Conservation (phyloP, 805 yeast genomes). For the Schizosaccharomyces japonicus region DNA sequence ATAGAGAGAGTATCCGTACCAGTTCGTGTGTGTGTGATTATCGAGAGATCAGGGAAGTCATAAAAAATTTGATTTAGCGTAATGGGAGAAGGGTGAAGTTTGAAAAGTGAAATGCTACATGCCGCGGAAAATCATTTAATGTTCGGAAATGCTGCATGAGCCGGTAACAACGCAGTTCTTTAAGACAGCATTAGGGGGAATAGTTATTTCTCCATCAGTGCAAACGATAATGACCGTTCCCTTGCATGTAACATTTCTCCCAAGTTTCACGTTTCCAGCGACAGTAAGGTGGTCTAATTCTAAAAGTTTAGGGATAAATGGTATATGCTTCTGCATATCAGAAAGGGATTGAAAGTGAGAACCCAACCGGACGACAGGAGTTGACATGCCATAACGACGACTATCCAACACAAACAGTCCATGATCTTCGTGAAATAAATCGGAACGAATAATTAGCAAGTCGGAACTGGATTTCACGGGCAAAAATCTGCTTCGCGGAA, state of each 20-base stretch:
- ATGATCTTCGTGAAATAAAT: background rate
- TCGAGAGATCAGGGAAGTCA: too few relatives aligned
- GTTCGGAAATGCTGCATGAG: background rate
- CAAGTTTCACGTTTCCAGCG: background rate
- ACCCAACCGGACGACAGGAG: background rate
- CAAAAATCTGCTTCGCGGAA: background rate
- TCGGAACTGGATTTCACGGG: background rate
- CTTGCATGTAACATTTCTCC: background rate
- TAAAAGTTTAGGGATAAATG: background rate
- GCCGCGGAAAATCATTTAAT: too few relatives aligned
- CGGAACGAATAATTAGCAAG: background rate
- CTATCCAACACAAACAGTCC: background rate
- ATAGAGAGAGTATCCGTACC: too few relatives aligned
- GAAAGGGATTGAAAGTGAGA: background rate
- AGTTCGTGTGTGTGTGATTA: too few relatives aligned
- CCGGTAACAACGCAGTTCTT: constrained; percentile 1
- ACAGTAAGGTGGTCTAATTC: background rate
- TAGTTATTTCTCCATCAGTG: background rate
- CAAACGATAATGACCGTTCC: background rate
- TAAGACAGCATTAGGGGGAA: constrained; percentile 1
- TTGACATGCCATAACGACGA: background rate
- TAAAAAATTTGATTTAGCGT: too few relatives aligned
- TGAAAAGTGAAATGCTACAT: too few relatives aligned
- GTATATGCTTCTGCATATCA: background rate
- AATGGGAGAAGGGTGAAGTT: too few relatives aligned